A percentile compares a stretch with the other conserved stretches of the same genome.
These are phyloP conservation scores for Eimeria acervulina DNA, from an alignment of 169 alveolate species.

Conservation along the genomic window DNA sequence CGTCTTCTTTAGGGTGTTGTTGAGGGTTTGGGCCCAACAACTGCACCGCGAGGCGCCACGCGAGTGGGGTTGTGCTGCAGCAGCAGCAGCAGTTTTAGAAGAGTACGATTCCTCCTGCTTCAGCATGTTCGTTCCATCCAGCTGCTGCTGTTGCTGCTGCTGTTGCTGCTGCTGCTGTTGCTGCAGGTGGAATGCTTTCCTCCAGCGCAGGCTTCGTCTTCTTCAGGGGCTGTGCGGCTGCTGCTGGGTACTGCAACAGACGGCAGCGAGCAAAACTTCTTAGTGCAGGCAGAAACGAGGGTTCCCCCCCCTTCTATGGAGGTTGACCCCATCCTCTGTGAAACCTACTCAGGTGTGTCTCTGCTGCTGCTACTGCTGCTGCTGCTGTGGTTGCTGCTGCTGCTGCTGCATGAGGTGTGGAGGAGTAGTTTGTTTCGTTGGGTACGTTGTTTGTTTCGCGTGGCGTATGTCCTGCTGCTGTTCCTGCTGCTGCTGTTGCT, in stretches of 20 bases:
- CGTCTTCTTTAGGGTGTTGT: background rate
- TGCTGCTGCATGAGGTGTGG: background rate
- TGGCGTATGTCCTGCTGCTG: background rate
- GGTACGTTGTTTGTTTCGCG: background rate
- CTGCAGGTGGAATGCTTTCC: constrained; percentile 77
- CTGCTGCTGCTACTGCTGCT: constrained; percentile 3
- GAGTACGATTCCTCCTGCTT: background rate
- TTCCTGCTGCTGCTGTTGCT: background rate
- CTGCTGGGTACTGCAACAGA: constrained; percentile 82
- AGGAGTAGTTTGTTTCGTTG: background rate
- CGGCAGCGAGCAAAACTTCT: constrained; percentile 77
- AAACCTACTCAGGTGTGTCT: constrained; percentile 73
- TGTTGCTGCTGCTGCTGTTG: constrained; percentile 8
- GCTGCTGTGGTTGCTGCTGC: constrained; percentile 21
- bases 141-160: constrained; percentile 1
- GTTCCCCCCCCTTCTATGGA: constrained; percentile 75
- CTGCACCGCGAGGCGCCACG: background rate
- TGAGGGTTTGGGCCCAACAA: background rate
- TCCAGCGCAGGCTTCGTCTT: constrained; percentile 55
- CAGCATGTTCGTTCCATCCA: background rate
- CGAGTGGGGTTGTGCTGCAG: background rate
- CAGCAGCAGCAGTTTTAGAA: background rate
- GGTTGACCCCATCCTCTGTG: constrained; percentile 79
- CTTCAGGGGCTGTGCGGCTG: constrained; percentile 64
- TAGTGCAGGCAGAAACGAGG: constrained; percentile 71